Evolutionary conservation across 2,329 filamentous ascomycete species (phyloP).

Genomic region (Cyphellophora europaea): DNA sequence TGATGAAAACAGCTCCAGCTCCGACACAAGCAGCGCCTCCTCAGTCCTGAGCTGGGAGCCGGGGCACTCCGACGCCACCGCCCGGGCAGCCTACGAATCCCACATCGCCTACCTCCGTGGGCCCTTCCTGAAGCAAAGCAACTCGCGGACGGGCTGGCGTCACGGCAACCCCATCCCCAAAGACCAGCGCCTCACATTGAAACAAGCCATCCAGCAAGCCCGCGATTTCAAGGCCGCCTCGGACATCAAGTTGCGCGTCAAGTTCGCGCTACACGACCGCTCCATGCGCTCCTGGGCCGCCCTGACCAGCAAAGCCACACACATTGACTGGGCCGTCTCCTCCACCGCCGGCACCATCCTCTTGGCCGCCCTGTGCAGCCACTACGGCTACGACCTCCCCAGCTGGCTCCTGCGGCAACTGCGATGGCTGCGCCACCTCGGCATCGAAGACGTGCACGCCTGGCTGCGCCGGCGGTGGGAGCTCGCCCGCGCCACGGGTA

Average conservation of each 20-base stretch:
- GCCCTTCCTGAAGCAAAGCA: background rate
- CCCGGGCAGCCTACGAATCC: background rate
- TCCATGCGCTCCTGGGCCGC: background rate
- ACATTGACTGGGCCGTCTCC: no score
- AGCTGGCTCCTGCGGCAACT: no score
- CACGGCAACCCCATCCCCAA: background rate
- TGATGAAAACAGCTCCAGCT: conserved; percentile 1
- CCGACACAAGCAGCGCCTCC: background rate
- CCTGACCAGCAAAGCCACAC: background rate
- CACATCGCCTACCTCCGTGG: no score
- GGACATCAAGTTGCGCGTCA: background rate
- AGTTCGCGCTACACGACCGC: background rate
- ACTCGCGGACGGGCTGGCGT: background rate
- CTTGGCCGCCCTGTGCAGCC: background rate
- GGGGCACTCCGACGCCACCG: background rate
- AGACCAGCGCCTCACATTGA: background rate
- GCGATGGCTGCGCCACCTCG: no score
- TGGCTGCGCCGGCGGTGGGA: no score
- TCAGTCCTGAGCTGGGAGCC: no score
- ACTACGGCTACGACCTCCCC: background rate
- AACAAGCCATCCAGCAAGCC: background rate
- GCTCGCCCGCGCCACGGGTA: no score
- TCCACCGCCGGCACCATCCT: background rate
- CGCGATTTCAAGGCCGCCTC: background rate
- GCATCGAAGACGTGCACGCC: no score